These are phyloP conservation scores for Sonneratia alba DNA, from an alignment of 345 rosid species.

Conservation along the genomic window DNA sequence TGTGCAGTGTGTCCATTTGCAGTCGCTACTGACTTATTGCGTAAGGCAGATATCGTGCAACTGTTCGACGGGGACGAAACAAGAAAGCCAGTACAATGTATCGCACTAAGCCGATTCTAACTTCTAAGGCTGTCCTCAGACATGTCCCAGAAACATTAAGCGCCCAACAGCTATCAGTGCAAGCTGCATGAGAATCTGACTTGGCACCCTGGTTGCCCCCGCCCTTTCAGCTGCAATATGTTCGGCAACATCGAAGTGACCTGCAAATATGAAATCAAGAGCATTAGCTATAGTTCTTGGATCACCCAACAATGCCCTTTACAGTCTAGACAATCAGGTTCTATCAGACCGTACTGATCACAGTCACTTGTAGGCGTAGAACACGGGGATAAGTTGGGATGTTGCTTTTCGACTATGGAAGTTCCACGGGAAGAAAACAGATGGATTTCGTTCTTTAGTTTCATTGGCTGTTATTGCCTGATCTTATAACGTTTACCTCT, in stretches of 20 bases:
- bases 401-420: too few species aligned
- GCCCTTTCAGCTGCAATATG: slow-evolving; percentile 44
- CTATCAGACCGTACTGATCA: neutral
- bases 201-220: slow-evolving; percentile 19
- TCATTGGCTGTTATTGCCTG: neutral
- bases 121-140: neutral
- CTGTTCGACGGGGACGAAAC: too few species aligned
- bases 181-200: slow-evolving; percentile 22
- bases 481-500: slow-evolving; percentile 31
- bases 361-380: too few species aligned
- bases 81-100: neutral
- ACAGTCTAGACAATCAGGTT: neutral
- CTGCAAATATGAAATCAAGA: slow-evolving; percentile 22
- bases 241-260: slow-evolving; percentile 55
- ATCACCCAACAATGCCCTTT: neutral
- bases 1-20: too few species aligned
- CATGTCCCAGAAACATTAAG: slow-evolving; percentile 5
- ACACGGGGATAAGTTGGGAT: too few species aligned
- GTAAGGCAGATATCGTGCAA: too few species aligned
- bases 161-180: slow-evolving; percentile 24
- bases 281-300: too few species aligned
- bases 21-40: too few species aligned
- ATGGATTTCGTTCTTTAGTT: slow-evolving; percentile 3
- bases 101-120: neutral
- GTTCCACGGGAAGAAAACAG: too few species aligned